A percentile compares a stretch with the other conserved stretches of the same genome.
These are phyloP conservation scores for Trametes sanguinea DNA, from an alignment of 768 basidiomycete genomes.

Conservation along the genomic window DNA sequence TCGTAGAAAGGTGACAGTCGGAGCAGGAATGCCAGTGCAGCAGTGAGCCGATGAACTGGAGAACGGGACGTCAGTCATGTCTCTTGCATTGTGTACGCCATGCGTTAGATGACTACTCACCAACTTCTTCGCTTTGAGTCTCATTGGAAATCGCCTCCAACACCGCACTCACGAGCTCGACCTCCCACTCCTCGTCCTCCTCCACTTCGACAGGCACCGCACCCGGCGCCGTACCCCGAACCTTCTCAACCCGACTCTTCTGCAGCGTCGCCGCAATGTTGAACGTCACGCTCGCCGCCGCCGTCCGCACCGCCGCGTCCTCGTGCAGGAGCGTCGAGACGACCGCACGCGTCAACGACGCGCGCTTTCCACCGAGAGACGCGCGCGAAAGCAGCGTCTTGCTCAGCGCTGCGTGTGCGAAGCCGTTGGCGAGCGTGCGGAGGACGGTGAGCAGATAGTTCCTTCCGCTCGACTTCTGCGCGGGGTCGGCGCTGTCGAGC, in stretches of 20 bases:
- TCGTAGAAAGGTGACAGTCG: conserved; percentile 74
- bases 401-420: conserved; percentile 47
- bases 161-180: conserved; percentile 82
- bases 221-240: conserved; percentile 31
- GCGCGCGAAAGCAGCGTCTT: conserved; percentile 42
- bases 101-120: conserved; percentile 37
- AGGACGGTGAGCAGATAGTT: conserved; percentile 67
- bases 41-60: conserved; percentile 79
- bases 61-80: background rate
- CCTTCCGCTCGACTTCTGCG: conserved; percentile 37
- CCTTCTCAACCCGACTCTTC: conserved; percentile 51
- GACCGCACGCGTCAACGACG: conserved; percentile 52
- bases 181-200: conserved; percentile 81
- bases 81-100: background rate
- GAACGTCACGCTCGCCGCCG: conserved; percentile 82
- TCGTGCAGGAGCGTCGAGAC: conserved; percentile 68
- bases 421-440: conserved; percentile 69
- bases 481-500: conserved; percentile 32
- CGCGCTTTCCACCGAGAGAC: conserved; percentile 26
- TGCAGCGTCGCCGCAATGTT: conserved; percentile 72
- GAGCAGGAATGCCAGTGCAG: conserved; percentile 74
- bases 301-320: conserved; percentile 69
- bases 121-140: conserved; percentile 74
- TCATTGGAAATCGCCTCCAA: conserved; percentile 77
- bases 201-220: conserved; percentile 40